A percentile compares a stretch with the other conserved stretches of the same genome.
phyloP scores from a whole-genome alignment of 352 stramenopile species.

The Phytophthora nicotianae region DNA sequence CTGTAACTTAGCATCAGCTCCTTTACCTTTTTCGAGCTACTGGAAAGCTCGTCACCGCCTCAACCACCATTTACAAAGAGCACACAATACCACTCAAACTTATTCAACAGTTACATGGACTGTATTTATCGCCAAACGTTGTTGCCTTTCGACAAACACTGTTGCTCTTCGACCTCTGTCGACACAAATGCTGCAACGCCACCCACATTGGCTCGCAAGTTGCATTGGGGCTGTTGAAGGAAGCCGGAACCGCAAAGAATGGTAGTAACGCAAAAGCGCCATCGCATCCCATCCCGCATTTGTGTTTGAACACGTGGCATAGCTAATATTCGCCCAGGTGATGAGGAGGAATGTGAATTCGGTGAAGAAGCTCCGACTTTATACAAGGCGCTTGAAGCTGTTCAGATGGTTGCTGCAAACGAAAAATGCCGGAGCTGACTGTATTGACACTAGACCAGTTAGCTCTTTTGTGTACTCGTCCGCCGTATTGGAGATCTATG shows the following conservation, averaged over 20 bases:
- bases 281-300: constrained; percentile 2
- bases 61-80: neutral
- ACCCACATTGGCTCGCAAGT: neutral
- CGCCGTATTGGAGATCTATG: neutral
- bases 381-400: constrained; percentile 22
- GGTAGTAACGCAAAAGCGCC: neutral
- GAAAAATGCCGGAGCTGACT: constrained; percentile 10
- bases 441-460: too few relatives aligned
- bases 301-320: constrained; percentile 3
- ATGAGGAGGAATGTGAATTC: constrained; percentile 13
- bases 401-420: constrained; percentile 33
- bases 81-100: constrained; percentile 6
- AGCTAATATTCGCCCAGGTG: constrained; percentile 17
- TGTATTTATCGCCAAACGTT: constrained; percentile 20
- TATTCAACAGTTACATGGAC: constrained; percentile 23
- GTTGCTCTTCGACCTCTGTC: neutral
- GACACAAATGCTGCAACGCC: constrained; percentile 3
- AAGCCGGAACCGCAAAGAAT: too few relatives aligned
- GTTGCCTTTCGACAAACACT: too few relatives aligned
- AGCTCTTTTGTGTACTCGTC: neutral
- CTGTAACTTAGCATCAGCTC: neutral
- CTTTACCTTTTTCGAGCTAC: neutral
- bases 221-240: neutral
- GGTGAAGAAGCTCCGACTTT: constrained; percentile 21
- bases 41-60: neutral